Percentiles rank a stretch among this genome's conserved stretches.
Evolutionary conservation across 768 basidiomycete species (phyloP).

Genomic region (Boletus vermiculosoides): DNA sequence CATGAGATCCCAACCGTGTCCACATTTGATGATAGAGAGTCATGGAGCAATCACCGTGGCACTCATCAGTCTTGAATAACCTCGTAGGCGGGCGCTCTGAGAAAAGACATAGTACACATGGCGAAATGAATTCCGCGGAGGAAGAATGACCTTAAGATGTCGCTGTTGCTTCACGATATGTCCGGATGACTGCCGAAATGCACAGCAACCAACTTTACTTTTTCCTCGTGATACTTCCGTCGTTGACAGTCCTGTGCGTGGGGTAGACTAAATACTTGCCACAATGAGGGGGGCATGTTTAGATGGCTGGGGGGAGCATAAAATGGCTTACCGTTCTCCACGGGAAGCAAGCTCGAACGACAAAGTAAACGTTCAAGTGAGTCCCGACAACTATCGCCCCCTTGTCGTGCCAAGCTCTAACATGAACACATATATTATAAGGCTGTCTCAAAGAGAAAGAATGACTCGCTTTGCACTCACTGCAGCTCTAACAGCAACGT

Average conservation of each 20-base stretch:
- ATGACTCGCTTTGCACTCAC: neutral
- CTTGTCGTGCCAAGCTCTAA: neutral
- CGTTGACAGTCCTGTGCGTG: neutral
- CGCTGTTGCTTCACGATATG: too few species aligned
- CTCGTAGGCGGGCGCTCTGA: too few species aligned
- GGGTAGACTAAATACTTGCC: neutral
- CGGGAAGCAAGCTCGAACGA: too few species aligned
- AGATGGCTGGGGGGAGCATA: neutral
- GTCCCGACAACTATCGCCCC: neutral
- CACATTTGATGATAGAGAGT: neutral
- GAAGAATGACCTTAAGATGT: neutral
- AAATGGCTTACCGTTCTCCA: neutral
- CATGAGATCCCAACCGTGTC: neutral
- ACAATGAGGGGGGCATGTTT: neutral
- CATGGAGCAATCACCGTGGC: neutral
- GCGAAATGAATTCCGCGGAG: neutral
- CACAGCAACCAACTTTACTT: neutral
- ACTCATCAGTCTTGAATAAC: neutral
- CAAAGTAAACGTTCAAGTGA: neutral
- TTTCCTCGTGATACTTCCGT: neutral
- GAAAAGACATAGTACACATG: neutral
- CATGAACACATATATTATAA: too few species aligned
- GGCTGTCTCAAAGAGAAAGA: neutral
- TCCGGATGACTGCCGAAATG: too few species aligned
- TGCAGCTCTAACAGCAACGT: neutral